Evolutionary conservation across 441 rosid genomes (phyloP).

Genomic region (Aleurites moluccanus): DNA sequence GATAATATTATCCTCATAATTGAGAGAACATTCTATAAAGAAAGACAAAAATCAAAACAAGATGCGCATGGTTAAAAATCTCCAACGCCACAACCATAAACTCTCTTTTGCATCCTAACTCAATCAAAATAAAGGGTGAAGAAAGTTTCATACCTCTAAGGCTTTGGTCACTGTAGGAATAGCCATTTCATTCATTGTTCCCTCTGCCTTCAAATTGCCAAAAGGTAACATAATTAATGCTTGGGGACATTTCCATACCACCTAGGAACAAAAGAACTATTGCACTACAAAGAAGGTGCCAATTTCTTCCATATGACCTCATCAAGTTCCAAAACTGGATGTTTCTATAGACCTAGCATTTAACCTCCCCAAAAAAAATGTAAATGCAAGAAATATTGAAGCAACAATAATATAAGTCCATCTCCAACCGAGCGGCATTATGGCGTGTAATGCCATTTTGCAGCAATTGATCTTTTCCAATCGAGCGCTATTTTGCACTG

Average conservation of each 20-base stretch:
- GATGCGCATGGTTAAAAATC: neutral
- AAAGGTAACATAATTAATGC: constrained; percentile 18
- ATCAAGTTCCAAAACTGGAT: neutral
- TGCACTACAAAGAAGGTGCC: neutral
- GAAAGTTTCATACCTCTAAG: constrained; percentile 56
- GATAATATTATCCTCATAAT: neutral
- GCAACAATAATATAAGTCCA: neutral
- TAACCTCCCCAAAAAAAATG: neutral
- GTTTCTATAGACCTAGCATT: neutral
- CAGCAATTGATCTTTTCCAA: no score
- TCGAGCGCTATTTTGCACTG: no score
- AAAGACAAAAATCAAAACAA: neutral
- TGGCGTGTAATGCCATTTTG: no score
- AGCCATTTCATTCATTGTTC: constrained; percentile 71
- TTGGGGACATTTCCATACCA: neutral
- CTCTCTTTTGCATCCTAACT: neutral
- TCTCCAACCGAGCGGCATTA: no score
- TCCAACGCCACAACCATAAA: neutral
- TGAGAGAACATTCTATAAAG: neutral
- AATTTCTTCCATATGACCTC: neutral
- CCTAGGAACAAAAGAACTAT: neutral
- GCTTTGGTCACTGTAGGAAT: constrained; percentile 66
- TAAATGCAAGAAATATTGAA: neutral
- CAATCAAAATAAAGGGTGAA: neutral
- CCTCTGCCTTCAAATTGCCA: constrained; percentile 70